Percentiles rank a stretch among this genome's conserved stretches.
Evolutionary conservation across 306 rosid genomes (phyloP).

Genomic region (Vigna trinervia): DNA sequence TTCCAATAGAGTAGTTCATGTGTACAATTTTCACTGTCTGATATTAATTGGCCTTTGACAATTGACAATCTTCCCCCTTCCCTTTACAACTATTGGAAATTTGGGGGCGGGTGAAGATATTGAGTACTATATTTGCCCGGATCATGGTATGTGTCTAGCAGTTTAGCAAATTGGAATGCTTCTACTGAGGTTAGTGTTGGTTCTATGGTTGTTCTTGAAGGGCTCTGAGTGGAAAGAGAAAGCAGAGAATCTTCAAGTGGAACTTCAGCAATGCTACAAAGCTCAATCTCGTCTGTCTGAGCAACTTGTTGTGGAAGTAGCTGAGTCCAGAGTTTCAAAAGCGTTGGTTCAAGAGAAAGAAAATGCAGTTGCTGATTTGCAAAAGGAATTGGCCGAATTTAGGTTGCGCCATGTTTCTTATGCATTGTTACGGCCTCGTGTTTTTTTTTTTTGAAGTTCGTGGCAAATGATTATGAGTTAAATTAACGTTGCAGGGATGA

Average conservation of each 20-base stretch:
- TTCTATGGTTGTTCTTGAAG: slow-evolving; percentile 48
- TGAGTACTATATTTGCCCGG: slow-evolving; percentile 24
- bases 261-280: slow-evolving; percentile 96
- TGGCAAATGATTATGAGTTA: background rate
- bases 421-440: background rate
- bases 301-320: slow-evolving; percentile 97
- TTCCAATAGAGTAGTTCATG: slow-evolving; percentile 14
- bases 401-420: slow-evolving; percentile 61
- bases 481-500: slow-evolving; percentile 67
- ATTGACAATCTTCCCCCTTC: background rate
- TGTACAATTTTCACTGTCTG: background rate
- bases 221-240: slow-evolving; percentile 99
- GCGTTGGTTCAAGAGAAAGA: slow-evolving; percentile 76
- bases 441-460: background rate
- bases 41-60: slow-evolving; percentile 23
- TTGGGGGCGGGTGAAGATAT: background rate
- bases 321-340: slow-evolving; percentile 81
- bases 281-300: slow-evolving; percentile 91
- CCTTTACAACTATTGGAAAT: slow-evolving; percentile 6
- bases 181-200: slow-evolving; percentile 25
- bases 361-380: slow-evolving; percentile 53
- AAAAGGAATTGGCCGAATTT: slow-evolving; percentile 65
- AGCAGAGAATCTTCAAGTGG: slow-evolving; percentile 77
- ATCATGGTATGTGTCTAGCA: background rate
- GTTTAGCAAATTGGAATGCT: slow-evolving; percentile 16